These are phyloP conservation scores for Dendrostoma leiphaemia DNA, from an alignment of 2,329 filamentous ascomycete species.

Conservation along the genomic window DNA sequence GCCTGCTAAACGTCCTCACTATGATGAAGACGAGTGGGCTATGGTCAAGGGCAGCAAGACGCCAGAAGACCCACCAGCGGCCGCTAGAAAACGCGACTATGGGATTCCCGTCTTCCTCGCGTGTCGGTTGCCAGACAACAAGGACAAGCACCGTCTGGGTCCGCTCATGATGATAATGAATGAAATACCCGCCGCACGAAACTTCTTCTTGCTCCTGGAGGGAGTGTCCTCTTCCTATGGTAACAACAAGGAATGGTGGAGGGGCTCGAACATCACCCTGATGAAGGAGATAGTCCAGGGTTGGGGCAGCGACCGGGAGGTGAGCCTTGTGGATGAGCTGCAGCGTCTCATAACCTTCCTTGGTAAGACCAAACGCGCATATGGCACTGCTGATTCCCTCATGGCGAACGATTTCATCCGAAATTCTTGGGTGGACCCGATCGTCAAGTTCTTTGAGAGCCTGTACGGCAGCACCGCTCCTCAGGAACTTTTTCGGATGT, in stretches of 20 bases:
- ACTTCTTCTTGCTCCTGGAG: conserved; percentile 48
- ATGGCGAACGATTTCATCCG: conserved; percentile 33
- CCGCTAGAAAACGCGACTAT: conserved; percentile 40
- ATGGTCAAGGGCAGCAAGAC: conserved; percentile 46
- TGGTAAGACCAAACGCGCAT: conserved; percentile 57
- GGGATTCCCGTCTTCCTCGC: conserved; percentile 53
- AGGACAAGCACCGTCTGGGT: conserved; percentile 43
- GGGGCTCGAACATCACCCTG: conserved; percentile 49
- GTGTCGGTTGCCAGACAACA: conserved; percentile 29
- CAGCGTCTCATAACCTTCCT: conserved; percentile 64
- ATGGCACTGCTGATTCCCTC: conserved; percentile 53
- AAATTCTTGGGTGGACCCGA: conserved; percentile 31
- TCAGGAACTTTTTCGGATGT: conserved; percentile 4
- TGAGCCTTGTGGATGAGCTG: conserved; percentile 44
- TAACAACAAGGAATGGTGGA: conserved; percentile 60
- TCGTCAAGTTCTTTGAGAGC: conserved; percentile 44
- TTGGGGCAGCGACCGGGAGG: conserved; percentile 30
- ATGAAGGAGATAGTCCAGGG: conserved; percentile 30
- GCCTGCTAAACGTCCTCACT: conserved; percentile 55
- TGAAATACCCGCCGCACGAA: conserved; percentile 57
- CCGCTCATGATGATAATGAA: conserved; percentile 58
- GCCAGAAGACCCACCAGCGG: conserved; percentile 38
- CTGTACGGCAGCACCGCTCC: conserved; percentile 29
- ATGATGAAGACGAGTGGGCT: conserved; percentile 57
- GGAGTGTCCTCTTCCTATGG: conserved; percentile 48